Conservation (phyloP, 2,329 filamentous ascomycete genomes). For the Curvularia sp. region DNA sequence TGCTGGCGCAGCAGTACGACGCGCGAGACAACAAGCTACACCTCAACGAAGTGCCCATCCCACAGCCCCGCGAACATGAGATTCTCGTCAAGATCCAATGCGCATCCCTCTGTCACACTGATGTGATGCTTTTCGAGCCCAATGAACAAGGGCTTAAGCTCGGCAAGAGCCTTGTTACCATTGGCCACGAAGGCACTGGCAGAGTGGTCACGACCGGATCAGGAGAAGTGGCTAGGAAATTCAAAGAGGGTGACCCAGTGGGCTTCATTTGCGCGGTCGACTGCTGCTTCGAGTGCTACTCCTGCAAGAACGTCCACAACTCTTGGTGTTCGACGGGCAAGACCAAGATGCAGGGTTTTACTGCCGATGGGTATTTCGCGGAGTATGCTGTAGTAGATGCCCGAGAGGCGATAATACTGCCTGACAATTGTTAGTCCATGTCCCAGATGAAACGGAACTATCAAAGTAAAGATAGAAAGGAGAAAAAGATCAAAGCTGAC, state of each 20-base stretch:
- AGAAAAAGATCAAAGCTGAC: slow-evolving; percentile 8
- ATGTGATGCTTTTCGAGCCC: slow-evolving; percentile 49
- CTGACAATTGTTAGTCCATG: slow-evolving; percentile 30
- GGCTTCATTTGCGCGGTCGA: slow-evolving; percentile 45
- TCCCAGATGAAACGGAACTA: background rate
- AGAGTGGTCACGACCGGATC: slow-evolving; percentile 36
- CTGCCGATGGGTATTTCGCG: slow-evolving; percentile 39
- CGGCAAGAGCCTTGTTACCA: slow-evolving; percentile 42
- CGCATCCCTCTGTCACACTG: slow-evolving; percentile 52
- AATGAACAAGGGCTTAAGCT: slow-evolving; percentile 45
- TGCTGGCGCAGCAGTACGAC: slow-evolving; percentile 44
- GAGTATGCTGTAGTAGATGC: slow-evolving; percentile 44
- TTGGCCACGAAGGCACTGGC: slow-evolving; percentile 45
- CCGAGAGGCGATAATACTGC: slow-evolving; percentile 38
- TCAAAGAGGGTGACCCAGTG: slow-evolving; percentile 43
- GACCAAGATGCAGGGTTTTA: slow-evolving; percentile 42
- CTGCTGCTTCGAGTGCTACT: slow-evolving; percentile 44
- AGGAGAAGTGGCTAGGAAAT: slow-evolving; percentile 32
- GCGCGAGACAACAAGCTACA: slow-evolving; percentile 46
- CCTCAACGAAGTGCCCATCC: slow-evolving; percentile 56
- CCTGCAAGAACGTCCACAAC: slow-evolving; percentile 41
- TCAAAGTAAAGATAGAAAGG: background rate
- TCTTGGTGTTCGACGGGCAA: slow-evolving; percentile 39
- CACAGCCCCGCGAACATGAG: slow-evolving; percentile 52
- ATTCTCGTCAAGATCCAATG: slow-evolving; percentile 50